Evolutionary conservation across 2,329 filamentous ascomycete species (phyloP), one percentile per base, ranked within the genome.

Genomic region (Ophiocordyceps camponoti-floridani): DNA sequence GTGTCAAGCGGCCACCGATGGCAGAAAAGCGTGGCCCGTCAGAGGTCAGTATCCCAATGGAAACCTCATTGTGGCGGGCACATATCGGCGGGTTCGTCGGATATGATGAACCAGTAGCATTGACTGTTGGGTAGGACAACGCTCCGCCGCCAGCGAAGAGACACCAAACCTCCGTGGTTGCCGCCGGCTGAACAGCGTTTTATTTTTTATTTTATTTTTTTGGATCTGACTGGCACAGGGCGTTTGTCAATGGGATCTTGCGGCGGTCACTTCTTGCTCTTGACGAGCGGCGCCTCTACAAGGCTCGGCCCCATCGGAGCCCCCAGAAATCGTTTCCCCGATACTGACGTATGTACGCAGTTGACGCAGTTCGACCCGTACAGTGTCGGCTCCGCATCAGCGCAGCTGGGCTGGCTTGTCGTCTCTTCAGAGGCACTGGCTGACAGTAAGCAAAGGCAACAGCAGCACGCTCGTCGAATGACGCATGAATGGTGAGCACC

Each of bases 11-110:
- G 49, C 55, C 59, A 44, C 52, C 57, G 11, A 58, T 58, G 46
- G 56, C 57, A 43, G 73, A 68, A 57, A 73, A 73, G 57, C 68
- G 71, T 45, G 63, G 60, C 47, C 63, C 69, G 47, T 55, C 69
- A 50, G 65, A 70, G 60, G 65, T 69, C 63, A 54, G 53, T 48
- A 47, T 54, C 26, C 31, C 23, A 23, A 23, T 5, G 23, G 23
- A 23, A 23, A 23, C 5, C 23, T 3, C 5, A 23, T 23, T 3
- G 23, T 23, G 23, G 23, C 23, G 23, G 23, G 23, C 23, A 23
- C 3, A 23, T 23, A 35, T 38, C 14, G 38, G 33, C 40, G 19
- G 18, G n/a, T 14, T 14, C 23, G 16, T 43, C 40, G 46, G 28
- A 18, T 26, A 27, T 27, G 7, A 41, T 13, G 47, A 45, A 45